Conservation (phyloP, 306 rosid genomes). For the Neltuma alba region DNA sequence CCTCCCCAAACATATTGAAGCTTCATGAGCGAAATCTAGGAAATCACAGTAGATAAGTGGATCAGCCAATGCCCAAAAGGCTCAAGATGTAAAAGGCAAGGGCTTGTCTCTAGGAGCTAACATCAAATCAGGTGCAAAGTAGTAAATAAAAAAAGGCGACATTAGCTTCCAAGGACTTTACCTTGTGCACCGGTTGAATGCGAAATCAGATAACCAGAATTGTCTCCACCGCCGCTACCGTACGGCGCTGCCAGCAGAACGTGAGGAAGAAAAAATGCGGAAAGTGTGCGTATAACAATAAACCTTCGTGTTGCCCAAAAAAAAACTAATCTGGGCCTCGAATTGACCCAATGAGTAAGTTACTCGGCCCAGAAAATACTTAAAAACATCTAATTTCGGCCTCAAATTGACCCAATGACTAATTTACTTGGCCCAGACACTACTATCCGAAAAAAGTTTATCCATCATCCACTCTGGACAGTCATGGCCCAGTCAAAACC, state of each 20-base stretch:
- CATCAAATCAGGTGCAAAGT: background rate
- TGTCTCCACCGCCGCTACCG: constrained; percentile 37
- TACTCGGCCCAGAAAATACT: background rate
- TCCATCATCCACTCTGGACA: too few relatives aligned
- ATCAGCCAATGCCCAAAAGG: constrained; percentile 19
- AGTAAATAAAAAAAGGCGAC: background rate
- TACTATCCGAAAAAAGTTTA: too few relatives aligned
- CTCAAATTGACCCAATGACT: too few relatives aligned
- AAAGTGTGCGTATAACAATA: background rate
- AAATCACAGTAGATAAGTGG: background rate
- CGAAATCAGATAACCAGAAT: background rate
- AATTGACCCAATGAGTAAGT: background rate
- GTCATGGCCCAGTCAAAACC: too few relatives aligned
- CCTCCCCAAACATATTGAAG: background rate
- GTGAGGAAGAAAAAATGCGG: background rate
- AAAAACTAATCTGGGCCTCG: background rate
- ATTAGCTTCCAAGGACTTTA: constrained; percentile 10
- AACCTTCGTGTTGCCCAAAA: too few relatives aligned
- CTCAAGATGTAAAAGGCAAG: constrained; percentile 40
- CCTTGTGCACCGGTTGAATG: constrained; percentile 34
- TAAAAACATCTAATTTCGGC: too few relatives aligned
- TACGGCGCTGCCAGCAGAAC: constrained; percentile 35
- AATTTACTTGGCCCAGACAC: too few relatives aligned
- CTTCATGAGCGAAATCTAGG: background rate
- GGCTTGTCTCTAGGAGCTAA: background rate